Evolutionary conservation across 805 yeast genomes (phyloP).

Genomic region (Wickerhamiella parazyma): DNA sequence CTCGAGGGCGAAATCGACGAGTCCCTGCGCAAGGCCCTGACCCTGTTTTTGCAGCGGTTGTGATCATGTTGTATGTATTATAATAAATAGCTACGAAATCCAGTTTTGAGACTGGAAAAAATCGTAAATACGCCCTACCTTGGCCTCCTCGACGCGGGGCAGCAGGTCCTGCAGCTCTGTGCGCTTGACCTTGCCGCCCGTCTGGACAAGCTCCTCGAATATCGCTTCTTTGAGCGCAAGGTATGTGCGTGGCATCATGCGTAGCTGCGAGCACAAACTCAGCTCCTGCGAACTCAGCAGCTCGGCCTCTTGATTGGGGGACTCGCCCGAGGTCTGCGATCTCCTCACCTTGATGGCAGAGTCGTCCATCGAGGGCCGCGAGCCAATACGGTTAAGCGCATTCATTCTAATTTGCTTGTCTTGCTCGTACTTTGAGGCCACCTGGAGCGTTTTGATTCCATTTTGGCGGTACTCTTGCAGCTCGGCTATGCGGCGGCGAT

Average conservation of each 20-base stretch:
- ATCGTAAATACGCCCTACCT: conserved; percentile 79
- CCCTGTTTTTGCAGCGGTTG: conserved; percentile 11
- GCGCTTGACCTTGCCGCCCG: conserved; percentile 73
- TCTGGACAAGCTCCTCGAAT: conserved; percentile 72
- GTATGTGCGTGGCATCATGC: conserved; percentile 87
- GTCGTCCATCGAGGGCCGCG: conserved; percentile 13
- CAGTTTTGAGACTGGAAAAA: conserved; percentile 88
- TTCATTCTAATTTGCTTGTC: conserved; percentile 62
- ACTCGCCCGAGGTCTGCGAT: conserved; percentile 24
- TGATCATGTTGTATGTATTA: neutral
- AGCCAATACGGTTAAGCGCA: conserved; percentile 25
- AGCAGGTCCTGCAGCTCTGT: conserved; percentile 67
- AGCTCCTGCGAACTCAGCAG: conserved; percentile 80
- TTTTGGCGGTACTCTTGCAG: conserved; percentile 86
- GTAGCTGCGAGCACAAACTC: conserved; percentile 64
- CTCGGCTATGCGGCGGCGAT: conserved; percentile 72
- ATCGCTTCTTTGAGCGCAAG: conserved; percentile 80
- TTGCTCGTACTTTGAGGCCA: conserved; percentile 74
- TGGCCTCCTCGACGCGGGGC: conserved; percentile 70
- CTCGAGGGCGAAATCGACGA: conserved; percentile 14
- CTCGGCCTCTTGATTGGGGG: conserved; percentile 67
- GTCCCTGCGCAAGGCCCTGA: conserved; percentile 17
- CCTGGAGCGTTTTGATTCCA: conserved; percentile 75
- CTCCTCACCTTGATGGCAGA: conserved; percentile 22
- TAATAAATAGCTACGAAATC: conserved; percentile 28